phyloP scores from a whole-genome alignment of 495 filamentous ascomycete genomes.

The Tuber magnatum region DNA sequence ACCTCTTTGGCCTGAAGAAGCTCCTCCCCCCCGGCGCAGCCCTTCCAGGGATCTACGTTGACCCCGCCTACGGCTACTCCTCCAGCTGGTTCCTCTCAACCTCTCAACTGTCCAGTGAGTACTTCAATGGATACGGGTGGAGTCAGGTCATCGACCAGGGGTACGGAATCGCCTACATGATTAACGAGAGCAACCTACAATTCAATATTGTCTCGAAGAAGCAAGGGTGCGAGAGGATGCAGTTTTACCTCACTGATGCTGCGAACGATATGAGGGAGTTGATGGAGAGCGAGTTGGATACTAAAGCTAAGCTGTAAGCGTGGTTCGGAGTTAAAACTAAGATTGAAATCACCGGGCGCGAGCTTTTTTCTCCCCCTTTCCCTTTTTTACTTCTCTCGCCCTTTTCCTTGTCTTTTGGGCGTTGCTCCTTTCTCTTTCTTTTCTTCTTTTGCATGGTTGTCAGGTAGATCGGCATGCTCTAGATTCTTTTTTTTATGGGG shows the following conservation, averaged over 20 bases:
- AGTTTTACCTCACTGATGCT: slow-evolving; percentile 87
- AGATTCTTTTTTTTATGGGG: not conserved
- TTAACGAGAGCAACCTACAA: slow-evolving; percentile 95
- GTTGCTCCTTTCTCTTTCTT: slow-evolving; percentile 3
- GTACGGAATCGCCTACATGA: slow-evolving; percentile 99
- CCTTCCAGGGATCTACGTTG: slow-evolving; percentile 72
- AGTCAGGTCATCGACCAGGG: slow-evolving; percentile 95
- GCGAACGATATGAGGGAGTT: slow-evolving; percentile 84
- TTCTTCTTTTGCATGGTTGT: not conserved
- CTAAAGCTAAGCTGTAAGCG: slow-evolving; percentile 81
- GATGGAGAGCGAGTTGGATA: slow-evolving; percentile 72
- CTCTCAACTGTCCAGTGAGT: slow-evolving; percentile 87
- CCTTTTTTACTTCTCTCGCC: not conserved
- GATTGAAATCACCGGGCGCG: not conserved
- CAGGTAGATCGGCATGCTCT: not conserved
- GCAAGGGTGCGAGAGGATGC: slow-evolving; percentile 84
- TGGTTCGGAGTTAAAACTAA: not conserved
- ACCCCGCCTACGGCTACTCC: slow-evolving; percentile 78
- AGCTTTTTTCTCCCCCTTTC: not conserved
- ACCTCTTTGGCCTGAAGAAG: slow-evolving; percentile 95
- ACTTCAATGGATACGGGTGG: slow-evolving; percentile 99
- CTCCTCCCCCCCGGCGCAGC: slow-evolving; percentile 73
- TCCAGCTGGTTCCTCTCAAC: slow-evolving; percentile 82
- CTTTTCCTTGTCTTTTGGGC: not conserved
- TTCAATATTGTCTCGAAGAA: slow-evolving; percentile 98